These are phyloP conservation scores for Cystobasidium slooffiae DNA, from an alignment of 1,284 basidiomycete species.

Conservation along the genomic window DNA sequence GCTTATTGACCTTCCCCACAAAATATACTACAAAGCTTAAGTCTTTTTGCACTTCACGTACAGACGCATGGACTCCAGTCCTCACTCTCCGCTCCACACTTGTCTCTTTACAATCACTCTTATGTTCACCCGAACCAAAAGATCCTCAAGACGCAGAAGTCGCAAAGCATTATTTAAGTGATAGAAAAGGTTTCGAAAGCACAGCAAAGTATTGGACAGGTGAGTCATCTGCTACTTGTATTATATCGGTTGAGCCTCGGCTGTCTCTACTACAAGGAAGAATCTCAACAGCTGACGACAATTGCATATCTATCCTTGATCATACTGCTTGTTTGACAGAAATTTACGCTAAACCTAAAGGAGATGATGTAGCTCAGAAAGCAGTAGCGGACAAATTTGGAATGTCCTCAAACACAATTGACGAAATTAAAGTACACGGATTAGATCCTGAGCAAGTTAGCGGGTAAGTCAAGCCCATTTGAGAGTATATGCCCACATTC, in stretches of 20 bases:
- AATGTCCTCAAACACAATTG: slow-evolving; percentile 45
- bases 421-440: slow-evolving; percentile 59
- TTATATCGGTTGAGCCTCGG: too few relatives aligned
- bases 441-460: slow-evolving; percentile 60
- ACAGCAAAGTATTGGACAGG: slow-evolving; percentile 91
- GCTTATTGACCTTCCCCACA: too few relatives aligned
- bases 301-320: background rate
- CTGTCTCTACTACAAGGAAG: slow-evolving; percentile 1
- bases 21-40: background rate
- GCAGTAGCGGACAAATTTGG: slow-evolving; percentile 50
- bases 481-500: too few relatives aligned
- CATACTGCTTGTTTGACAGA: slow-evolving; percentile 56
- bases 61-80: slow-evolving; percentile 80
- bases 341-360: slow-evolving; percentile 68
- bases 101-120: slow-evolving; percentile 89
- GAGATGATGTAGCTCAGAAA: slow-evolving; percentile 54
- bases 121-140: slow-evolving; percentile 95
- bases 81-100: slow-evolving; percentile 95
- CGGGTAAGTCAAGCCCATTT: slow-evolving; percentile 47
- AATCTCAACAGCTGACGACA: background rate
- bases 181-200: slow-evolving; percentile 81
- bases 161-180: slow-evolving; percentile 93
- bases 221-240: slow-evolving; percentile 52
- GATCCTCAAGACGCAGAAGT: slow-evolving; percentile 98
- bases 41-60: slow-evolving; percentile 51